phyloP scores from a whole-genome alignment of 2,329 filamentous ascomycete genomes.

The Aspergillus glaucus region DNA sequence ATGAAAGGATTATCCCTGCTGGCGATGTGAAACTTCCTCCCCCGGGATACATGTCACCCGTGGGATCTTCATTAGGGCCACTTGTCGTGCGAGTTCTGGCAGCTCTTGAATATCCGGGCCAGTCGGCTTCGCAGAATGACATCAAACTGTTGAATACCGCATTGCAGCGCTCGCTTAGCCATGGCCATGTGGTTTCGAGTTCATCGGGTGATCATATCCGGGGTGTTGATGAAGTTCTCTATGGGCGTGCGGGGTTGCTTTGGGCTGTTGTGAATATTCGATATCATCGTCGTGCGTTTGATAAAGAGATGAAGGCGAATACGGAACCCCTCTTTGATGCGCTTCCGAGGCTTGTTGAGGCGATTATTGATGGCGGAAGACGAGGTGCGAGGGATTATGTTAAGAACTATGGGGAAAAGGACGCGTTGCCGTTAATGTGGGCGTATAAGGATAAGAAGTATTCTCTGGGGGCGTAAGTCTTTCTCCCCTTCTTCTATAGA shows the following conservation, averaged over 20 bases:
- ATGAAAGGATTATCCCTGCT: not conserved
- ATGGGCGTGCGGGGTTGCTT: constrained; percentile 33
- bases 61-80: constrained; percentile 27
- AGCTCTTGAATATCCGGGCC: constrained; percentile 8
- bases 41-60: not conserved
- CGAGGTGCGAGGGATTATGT: constrained; percentile 24
- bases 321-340: constrained; percentile 19
- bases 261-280: constrained; percentile 32
- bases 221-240: constrained; percentile 35
- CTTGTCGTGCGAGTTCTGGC: constrained; percentile 14
- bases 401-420: constrained; percentile 22
- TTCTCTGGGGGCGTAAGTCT: constrained; percentile 32
- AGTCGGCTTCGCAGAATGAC: constrained; percentile 19
- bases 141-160: constrained; percentile 22
- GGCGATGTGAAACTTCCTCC: not conserved
- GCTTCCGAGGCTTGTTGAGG: constrained; percentile 27
- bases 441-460: constrained; percentile 31
- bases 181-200: constrained; percentile 17
- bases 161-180: constrained; percentile 22
- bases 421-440: constrained; percentile 37
- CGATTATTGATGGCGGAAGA: constrained; percentile 29
- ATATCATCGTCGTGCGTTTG: constrained; percentile 10
- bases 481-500: not conserved
- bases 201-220: constrained; percentile 19
- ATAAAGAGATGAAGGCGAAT: constrained; percentile 10